phyloP scores from a whole-genome alignment of 2,329 filamentous ascomycete species.

The Pseudonectria foliicola region DNA sequence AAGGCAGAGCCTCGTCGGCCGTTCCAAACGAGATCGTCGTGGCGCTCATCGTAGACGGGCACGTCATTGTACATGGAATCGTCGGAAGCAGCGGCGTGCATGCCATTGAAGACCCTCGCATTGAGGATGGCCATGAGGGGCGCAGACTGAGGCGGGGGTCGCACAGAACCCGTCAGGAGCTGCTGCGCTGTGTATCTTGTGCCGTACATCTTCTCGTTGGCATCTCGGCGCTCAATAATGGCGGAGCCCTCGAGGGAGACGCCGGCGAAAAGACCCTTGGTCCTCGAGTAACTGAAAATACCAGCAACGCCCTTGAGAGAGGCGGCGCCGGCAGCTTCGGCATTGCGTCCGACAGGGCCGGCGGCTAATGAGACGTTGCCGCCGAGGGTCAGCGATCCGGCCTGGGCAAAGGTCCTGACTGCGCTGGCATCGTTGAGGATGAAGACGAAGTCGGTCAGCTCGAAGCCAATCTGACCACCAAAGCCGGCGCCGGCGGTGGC shows the following conservation, averaged over 20 bases:
- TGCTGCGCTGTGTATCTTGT: constrained; percentile 73
- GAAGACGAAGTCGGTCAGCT: constrained; percentile 93
- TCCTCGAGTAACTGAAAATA: constrained; percentile 96
- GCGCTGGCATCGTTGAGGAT: constrained; percentile 89
- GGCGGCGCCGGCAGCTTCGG: constrained; percentile 89
- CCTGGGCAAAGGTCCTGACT: constrained; percentile 89
- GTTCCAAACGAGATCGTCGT: constrained; percentile 81
- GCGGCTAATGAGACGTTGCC: constrained; percentile 96
- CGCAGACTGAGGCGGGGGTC: constrained; percentile 72
- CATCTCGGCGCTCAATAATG: constrained; percentile 89
- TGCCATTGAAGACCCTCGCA: constrained; percentile 74
- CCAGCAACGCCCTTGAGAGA: constrained; percentile 83
- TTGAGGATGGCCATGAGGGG: constrained; percentile 81
- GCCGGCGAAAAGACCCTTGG: constrained; percentile 92
- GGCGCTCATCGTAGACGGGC: constrained; percentile 77
- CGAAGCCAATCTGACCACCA: constrained; percentile 80
- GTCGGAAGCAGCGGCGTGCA: constrained; percentile 37
- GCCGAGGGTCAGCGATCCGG: constrained; percentile 83
- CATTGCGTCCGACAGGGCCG: constrained; percentile 87
- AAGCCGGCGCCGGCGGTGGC: constrained; percentile 75
- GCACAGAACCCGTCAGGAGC: constrained; percentile 70
- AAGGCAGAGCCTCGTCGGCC: constrained; percentile 63
- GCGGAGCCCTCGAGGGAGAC: constrained; percentile 90
- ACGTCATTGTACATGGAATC: constrained; percentile 88
- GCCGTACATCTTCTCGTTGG: constrained; percentile 94